Evolutionary conservation across 2,329 filamentous ascomycete species (phyloP).

Genomic region (Botryosphaeria dothidea): DNA sequence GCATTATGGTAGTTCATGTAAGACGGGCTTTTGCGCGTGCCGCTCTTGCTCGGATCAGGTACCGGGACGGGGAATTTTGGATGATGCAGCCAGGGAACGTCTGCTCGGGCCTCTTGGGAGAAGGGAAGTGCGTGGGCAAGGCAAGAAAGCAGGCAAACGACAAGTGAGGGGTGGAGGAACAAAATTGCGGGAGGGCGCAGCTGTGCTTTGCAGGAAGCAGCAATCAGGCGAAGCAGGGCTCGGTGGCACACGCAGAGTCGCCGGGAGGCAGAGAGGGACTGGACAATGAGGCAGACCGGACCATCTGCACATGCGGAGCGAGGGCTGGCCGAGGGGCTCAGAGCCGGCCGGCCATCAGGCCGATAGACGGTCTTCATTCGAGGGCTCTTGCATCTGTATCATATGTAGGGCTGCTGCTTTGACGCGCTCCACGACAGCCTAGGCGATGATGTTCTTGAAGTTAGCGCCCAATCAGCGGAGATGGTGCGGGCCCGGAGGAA

Average conservation of each 20-base stretch:
- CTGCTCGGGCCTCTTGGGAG: neutral
- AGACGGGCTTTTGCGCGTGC: neutral
- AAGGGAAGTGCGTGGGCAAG: neutral
- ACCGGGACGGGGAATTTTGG: neutral
- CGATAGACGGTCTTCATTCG: neutral
- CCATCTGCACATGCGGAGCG: neutral
- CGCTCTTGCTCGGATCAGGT: neutral
- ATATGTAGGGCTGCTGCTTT: conserved; percentile 13
- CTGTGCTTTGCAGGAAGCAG: neutral
- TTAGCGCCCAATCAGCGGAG: neutral
- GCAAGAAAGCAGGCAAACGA: conserved; percentile 11
- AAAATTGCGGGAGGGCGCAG: conserved; percentile 7
- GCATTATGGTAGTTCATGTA: neutral
- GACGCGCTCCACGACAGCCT: conserved; percentile 8
- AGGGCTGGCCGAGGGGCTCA: neutral
- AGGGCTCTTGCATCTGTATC: conserved; percentile 8
- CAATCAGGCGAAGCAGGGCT: neutral
- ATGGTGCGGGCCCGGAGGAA: conserved; percentile 1
- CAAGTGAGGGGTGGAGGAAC: neutral
- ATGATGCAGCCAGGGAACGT: neutral
- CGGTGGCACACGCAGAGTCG: neutral
- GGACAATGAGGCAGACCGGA: neutral
- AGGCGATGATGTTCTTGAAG: conserved; percentile 10
- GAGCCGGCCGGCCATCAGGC: neutral
- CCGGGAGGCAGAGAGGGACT: neutral